Percentiles rank a stretch among this genome's conserved stretches.
Conservation (phyloP, 495 filamentous ascomycete genomes). For the Astrothelium macrocarpum region DNA sequence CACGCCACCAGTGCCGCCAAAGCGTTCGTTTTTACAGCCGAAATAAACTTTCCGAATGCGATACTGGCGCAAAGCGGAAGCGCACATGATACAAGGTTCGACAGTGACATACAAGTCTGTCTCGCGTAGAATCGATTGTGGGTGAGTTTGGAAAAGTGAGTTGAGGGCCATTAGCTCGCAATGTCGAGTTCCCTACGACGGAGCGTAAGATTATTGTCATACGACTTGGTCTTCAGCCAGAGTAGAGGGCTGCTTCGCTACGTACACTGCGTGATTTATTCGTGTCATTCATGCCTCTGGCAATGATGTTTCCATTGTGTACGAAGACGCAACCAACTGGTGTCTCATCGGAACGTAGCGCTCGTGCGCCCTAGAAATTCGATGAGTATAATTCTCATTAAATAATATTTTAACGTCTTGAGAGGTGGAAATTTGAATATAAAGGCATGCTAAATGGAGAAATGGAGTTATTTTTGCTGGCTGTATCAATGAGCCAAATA, state of each 20-base stretch:
- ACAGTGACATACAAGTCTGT: slow-evolving; percentile 91
- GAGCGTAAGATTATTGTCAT: not conserved
- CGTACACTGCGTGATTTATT: slow-evolving; percentile 70
- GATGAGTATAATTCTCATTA: slow-evolving; percentile 12
- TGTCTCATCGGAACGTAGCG: slow-evolving; percentile 75
- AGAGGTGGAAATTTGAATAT: no score
- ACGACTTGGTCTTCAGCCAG: not conserved
- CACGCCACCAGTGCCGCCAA: slow-evolving; percentile 90
- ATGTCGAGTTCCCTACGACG: slow-evolving; percentile 70
- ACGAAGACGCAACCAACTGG: slow-evolving; percentile 95
- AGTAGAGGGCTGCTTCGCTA: slow-evolving; percentile 3
- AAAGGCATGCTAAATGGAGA: no score
- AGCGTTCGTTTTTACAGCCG: slow-evolving; percentile 91
- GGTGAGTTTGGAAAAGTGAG: slow-evolving; percentile 46
- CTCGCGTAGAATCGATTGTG: slow-evolving; percentile 51
- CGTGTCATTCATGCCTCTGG: slow-evolving; percentile 88
- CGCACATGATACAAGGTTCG: slow-evolving; percentile 97
- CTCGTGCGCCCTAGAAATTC: slow-evolving; percentile 57
- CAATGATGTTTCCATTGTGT: slow-evolving; percentile 61
- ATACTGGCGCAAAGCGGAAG: slow-evolving; percentile 78
- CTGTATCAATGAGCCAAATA: no score
- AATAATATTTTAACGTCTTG: no score
- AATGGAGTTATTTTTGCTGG: no score
- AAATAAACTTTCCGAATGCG: slow-evolving; percentile 77
- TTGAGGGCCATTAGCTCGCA: slow-evolving; percentile 85